These are phyloP conservation scores for Thermochaetoides thermophila DNA, from an alignment of 495 filamentous ascomycete genomes.

Conservation along the genomic window DNA sequence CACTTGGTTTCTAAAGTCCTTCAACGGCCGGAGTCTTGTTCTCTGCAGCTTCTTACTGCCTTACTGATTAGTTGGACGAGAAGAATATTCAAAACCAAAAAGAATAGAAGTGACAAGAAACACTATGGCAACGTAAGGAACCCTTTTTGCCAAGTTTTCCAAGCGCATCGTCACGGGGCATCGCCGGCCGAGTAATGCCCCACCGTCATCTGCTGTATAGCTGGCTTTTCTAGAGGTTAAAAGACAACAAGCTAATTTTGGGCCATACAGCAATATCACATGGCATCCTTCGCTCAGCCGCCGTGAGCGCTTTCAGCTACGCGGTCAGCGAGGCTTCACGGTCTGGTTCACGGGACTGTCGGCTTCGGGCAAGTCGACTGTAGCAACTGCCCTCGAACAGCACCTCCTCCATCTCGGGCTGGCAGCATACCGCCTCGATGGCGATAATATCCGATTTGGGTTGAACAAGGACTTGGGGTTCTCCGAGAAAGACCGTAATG, in stretches of 20 bases:
- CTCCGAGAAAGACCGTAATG: conserved; percentile 79
- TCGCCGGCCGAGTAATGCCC: no score
- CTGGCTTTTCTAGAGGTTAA: no score
- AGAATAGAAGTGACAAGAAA: no score
- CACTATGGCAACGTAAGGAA: conserved; percentile 9
- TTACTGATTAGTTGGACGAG: no score
- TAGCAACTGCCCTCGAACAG: conserved; percentile 91
- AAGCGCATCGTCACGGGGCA: background rate
- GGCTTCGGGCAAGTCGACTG: conserved; percentile 89
- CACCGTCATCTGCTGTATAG: background rate
- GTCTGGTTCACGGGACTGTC: conserved; percentile 96
- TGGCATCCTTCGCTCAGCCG: conserved; percentile 88
- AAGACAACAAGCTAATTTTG: no score
- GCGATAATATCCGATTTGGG: conserved; percentile 96
- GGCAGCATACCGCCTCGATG: conserved; percentile 83
- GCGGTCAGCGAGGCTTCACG: conserved; percentile 79
- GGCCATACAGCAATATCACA: conserved; percentile 83
- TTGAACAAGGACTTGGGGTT: conserved; percentile 96
- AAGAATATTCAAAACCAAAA: no score
- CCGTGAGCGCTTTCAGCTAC: conserved; percentile 61
- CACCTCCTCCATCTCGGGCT: conserved; percentile 75
- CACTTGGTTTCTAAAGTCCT: no score
- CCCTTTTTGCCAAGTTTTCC: background rate
- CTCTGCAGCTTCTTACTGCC: no score
- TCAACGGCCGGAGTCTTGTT: no score